These are phyloP conservation scores for Bipolaris victoriae DNA, from an alignment of 2,329 filamentous ascomycete genomes.

Conservation along the genomic window DNA sequence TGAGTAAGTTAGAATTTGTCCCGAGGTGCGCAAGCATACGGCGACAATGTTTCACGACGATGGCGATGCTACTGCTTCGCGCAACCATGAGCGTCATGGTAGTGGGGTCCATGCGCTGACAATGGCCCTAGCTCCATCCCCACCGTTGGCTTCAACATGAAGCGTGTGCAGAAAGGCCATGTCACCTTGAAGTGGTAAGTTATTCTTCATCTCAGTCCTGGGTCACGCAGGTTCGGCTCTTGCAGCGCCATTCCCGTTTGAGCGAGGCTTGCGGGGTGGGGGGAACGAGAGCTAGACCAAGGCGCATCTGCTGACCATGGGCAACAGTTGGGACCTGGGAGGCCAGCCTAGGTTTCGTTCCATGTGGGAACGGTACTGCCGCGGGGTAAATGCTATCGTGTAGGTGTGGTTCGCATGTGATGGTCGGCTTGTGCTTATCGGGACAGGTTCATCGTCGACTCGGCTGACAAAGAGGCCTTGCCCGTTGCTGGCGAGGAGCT, in stretches of 20 bases:
- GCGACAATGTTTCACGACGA: slow-evolving; percentile 34
- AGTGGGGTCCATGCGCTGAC: slow-evolving; percentile 46
- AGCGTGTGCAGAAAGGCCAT: slow-evolving; percentile 95
- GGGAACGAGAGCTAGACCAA: slow-evolving; percentile 36
- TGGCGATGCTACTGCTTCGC: slow-evolving; percentile 36
- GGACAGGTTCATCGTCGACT: slow-evolving; percentile 88
- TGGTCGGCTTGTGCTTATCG: slow-evolving; percentile 34
- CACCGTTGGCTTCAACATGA: slow-evolving; percentile 99
- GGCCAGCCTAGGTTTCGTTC: slow-evolving; percentile 95
- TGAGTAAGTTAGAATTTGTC: slow-evolving; percentile 72
- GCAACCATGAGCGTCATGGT: slow-evolving; percentile 36
- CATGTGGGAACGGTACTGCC: slow-evolving; percentile 99
- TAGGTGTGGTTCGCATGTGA: slow-evolving; percentile 50
- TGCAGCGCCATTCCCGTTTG: slow-evolving; percentile 45
- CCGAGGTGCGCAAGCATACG: slow-evolving; percentile 34
- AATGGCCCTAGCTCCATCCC: slow-evolving; percentile 81
- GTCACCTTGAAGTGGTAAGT: slow-evolving; percentile 92
- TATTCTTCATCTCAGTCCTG: slow-evolving; percentile 32
- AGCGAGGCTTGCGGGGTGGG: slow-evolving; percentile 39
- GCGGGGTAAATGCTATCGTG: slow-evolving; percentile 96
- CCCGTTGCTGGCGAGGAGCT: slow-evolving; percentile 90
- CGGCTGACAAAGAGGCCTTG: slow-evolving; percentile 80
- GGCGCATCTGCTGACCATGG: slow-evolving; percentile 47
- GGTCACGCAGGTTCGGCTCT: slow-evolving; percentile 47
- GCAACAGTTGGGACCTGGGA: slow-evolving; percentile 85